Conservation (phyloP, 2,329 filamentous ascomycete genomes). For the Fusarium setosum region DNA sequence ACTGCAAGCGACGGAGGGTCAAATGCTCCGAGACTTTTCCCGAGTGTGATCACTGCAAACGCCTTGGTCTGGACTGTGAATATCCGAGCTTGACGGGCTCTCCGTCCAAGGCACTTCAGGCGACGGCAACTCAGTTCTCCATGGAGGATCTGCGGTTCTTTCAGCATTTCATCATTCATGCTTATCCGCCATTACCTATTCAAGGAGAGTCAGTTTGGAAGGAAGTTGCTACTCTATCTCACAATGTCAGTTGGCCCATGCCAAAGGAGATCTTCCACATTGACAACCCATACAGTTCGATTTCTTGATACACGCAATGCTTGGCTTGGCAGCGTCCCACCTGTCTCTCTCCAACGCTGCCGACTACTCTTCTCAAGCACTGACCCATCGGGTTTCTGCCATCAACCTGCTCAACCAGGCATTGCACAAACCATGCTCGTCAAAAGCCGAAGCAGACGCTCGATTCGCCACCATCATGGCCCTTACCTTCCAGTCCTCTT, state of each 20-base stretch:
- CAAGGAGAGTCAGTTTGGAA: slow-evolving; percentile 47
- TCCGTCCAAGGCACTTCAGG: slow-evolving; percentile 7
- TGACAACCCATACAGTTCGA: slow-evolving; percentile 43
- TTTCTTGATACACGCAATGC: slow-evolving; percentile 52
- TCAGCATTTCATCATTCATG: slow-evolving; percentile 60
- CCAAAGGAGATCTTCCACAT: background rate
- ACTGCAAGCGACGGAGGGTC: slow-evolving; percentile 36
- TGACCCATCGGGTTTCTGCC: slow-evolving; percentile 48
- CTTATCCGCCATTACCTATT: slow-evolving; percentile 51
- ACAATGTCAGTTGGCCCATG: slow-evolving; percentile 41
- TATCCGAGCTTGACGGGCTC: slow-evolving; percentile 7
- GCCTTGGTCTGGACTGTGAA: slow-evolving; percentile 28
- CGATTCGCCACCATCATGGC: slow-evolving; percentile 47
- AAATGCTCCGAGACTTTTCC: slow-evolving; percentile 36
- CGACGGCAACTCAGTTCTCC: slow-evolving; percentile 44
- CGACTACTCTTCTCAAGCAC: slow-evolving; percentile 39
- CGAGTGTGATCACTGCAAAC: slow-evolving; percentile 23
- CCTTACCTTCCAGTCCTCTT: slow-evolving; percentile 49
- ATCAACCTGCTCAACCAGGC: slow-evolving; percentile 46
- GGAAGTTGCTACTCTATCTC: slow-evolving; percentile 47
- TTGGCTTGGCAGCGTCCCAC: slow-evolving; percentile 51
- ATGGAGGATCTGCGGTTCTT: slow-evolving; percentile 61
- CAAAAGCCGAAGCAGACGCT: slow-evolving; percentile 48
- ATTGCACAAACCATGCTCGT: slow-evolving; percentile 39
- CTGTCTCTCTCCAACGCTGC: slow-evolving; percentile 38